These are phyloP conservation scores for Saksenaea vasiformis DNA, from an alignment of 371 early-diverging fungal genomes.

Conservation along the genomic window DNA sequence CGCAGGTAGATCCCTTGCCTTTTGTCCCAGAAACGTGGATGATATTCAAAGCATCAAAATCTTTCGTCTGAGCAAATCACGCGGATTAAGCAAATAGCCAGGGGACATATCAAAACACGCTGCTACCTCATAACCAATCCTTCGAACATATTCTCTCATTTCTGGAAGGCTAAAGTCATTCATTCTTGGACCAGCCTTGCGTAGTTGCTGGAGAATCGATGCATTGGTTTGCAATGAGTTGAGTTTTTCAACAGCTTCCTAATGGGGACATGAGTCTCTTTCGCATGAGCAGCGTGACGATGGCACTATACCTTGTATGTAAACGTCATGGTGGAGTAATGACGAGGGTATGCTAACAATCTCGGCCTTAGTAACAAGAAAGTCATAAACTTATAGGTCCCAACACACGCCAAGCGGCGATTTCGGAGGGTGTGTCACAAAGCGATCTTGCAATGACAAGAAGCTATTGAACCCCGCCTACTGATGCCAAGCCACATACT, in stretches of 20 bases:
- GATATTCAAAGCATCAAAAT: constrained; percentile 72
- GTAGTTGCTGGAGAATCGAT: constrained; percentile 70
- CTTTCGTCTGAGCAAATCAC: constrained; percentile 36
- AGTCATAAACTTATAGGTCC: not conserved
- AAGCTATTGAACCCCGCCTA: too few relatives aligned
- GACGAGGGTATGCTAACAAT: not conserved
- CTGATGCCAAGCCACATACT: too few relatives aligned
- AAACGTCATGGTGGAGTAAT: constrained; percentile 13
- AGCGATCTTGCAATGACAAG: not conserved
- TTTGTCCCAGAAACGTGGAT: constrained; percentile 89
- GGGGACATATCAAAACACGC: not conserved
- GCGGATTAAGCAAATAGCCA: too few relatives aligned
- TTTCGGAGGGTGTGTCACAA: too few relatives aligned
- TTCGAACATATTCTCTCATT: constrained; percentile 64
- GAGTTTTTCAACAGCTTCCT: constrained; percentile 78
- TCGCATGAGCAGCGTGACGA: not conserved
- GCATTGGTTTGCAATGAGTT: constrained; percentile 85
- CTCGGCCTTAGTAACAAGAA: not conserved
- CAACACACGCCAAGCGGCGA: not conserved
- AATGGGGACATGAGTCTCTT: not conserved
- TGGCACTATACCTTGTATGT: constrained; percentile 10
- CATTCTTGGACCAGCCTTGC: constrained; percentile 69
- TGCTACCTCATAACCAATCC: constrained; percentile 75
- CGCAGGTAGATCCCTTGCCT: constrained; percentile 86
- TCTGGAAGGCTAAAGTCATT: constrained; percentile 75